Conservation (phyloP, 371 early-diverging fungal species). For the Lichtheimia ornata region DNA sequence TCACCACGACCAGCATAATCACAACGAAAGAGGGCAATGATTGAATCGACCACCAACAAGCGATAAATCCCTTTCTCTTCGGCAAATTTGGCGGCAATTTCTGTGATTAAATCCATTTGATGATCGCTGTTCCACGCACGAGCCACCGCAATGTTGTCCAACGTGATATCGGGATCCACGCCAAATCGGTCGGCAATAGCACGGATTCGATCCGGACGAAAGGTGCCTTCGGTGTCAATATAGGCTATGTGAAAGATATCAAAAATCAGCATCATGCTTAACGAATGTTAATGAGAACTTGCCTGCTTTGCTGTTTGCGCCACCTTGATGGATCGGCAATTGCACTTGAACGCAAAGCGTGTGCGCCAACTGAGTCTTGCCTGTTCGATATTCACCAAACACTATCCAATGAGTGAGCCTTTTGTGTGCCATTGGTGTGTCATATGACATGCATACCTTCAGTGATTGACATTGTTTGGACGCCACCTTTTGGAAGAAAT, state of each 20-base stretch:
- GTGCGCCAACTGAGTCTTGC: constrained; percentile 82
- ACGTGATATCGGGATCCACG: constrained; percentile 62
- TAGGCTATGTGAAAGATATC: constrained; percentile 48
- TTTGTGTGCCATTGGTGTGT: neutral
- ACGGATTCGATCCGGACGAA: constrained; percentile 77
- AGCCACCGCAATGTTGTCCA: constrained; percentile 75
- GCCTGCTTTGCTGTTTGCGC: constrained; percentile 70
- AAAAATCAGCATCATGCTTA: neutral
- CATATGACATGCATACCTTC: constrained; percentile 41
- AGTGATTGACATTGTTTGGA: constrained; percentile 90
- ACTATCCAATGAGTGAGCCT: constrained; percentile 11
- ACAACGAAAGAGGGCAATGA: constrained; percentile 78
- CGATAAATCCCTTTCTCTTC: constrained; percentile 71
- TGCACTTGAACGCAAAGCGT: constrained; percentile 82
- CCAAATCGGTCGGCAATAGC: constrained; percentile 80
- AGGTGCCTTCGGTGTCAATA: constrained; percentile 87
- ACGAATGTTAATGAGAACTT: neutral
- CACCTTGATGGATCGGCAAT: constrained; percentile 62
- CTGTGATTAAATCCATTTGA: constrained; percentile 77
- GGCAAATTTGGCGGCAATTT: constrained; percentile 72
- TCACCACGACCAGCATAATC: constrained; percentile 88
- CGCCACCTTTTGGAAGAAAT: constrained; percentile 61
- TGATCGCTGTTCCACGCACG: constrained; percentile 85
- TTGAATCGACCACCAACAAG: constrained; percentile 74
- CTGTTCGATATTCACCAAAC: constrained; percentile 83